A percentile compares a stretch with the other conserved stretches of the same genome.
Evolutionary conservation across 139 green algal genomes (phyloP).

Genomic region (Chlamydomonas sp.): DNA sequence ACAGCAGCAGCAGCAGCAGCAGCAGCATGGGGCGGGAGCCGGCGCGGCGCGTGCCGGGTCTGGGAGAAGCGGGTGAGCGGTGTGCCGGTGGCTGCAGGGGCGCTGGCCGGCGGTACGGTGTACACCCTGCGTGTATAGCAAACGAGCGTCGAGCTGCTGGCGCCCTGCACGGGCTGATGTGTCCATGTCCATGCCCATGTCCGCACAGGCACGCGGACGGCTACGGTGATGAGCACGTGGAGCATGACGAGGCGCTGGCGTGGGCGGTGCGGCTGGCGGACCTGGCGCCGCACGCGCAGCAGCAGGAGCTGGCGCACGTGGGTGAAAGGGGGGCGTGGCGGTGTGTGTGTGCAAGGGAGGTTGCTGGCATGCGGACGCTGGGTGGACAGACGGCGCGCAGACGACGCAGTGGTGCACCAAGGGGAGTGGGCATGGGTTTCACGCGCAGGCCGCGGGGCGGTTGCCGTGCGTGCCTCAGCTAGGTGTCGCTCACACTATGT

Average conservation of each 20-base stretch:
- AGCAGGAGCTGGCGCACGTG: constrained; percentile 33
- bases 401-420: not conserved
- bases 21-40: not conserved
- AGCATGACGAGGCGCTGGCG: constrained; percentile 32
- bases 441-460: not conserved
- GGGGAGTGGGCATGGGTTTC: not conserved
- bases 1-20: not conserved
- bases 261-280: constrained; percentile 38
- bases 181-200: not conserved
- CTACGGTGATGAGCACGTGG: not conserved
- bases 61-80: not conserved
- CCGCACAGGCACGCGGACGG: not conserved
- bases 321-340: not conserved
- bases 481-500: too few relatives aligned
- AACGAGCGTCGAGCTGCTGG: constrained; percentile 12
- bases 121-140: too few relatives aligned
- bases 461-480: not conserved
- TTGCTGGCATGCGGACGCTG: too few relatives aligned
- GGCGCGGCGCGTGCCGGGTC: too few relatives aligned
- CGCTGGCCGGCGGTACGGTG: not conserved
- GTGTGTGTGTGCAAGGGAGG: too few relatives aligned
- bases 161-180: not conserved
- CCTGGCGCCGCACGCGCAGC: constrained; percentile 31
- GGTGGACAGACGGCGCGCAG: too few relatives aligned
- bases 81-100: not conserved